Evolutionary conservation across 192 early-diverging fungal species (phyloP).

Genomic region (Ambispora gerdemannii): DNA sequence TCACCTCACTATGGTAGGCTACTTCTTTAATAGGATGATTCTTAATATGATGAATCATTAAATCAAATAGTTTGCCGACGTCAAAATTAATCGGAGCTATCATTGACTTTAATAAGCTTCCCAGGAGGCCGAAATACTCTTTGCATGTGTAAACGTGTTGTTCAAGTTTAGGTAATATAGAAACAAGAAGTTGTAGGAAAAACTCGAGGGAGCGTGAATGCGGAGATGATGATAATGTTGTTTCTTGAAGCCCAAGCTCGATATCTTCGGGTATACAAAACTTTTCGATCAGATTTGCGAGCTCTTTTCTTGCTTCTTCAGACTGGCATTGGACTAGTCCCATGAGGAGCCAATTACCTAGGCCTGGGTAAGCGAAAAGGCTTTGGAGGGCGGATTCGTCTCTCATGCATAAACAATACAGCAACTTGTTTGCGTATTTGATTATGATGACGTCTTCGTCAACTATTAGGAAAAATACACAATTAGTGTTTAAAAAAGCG

Average conservation of each 20-base stretch:
- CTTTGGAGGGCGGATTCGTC: slow-evolving; percentile 21
- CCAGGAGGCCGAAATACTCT: slow-evolving; percentile 30
- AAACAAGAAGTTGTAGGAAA: slow-evolving; percentile 15
- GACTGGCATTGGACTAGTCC: slow-evolving; percentile 25
- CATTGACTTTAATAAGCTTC: slow-evolving; percentile 15
- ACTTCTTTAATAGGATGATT: slow-evolving; percentile 31
- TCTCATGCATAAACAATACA: slow-evolving; percentile 26
- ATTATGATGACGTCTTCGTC: slow-evolving; percentile 30
- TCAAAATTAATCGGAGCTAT: neutral
- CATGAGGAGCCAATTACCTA: slow-evolving; percentile 28
- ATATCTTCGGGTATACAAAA: neutral
- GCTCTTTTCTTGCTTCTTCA: slow-evolving; percentile 21
- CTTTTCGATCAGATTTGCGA: slow-evolving; percentile 9
- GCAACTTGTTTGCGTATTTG: slow-evolving; percentile 23
- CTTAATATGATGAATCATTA: slow-evolving; percentile 19
- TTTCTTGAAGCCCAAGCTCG: neutral
- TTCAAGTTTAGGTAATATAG: slow-evolving; percentile 25
- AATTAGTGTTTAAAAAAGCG: neutral
- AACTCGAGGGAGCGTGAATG: slow-evolving; percentile 19
- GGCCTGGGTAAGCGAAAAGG: slow-evolving; percentile 18
- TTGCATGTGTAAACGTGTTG: slow-evolving; percentile 30
- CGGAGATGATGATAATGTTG: neutral
- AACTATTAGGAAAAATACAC: neutral
- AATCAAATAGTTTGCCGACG: neutral
- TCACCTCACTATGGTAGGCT: neutral